Conservation (phyloP, 225 moss, liverwort and hornwort species). For the Bryum argenteum region DNA sequence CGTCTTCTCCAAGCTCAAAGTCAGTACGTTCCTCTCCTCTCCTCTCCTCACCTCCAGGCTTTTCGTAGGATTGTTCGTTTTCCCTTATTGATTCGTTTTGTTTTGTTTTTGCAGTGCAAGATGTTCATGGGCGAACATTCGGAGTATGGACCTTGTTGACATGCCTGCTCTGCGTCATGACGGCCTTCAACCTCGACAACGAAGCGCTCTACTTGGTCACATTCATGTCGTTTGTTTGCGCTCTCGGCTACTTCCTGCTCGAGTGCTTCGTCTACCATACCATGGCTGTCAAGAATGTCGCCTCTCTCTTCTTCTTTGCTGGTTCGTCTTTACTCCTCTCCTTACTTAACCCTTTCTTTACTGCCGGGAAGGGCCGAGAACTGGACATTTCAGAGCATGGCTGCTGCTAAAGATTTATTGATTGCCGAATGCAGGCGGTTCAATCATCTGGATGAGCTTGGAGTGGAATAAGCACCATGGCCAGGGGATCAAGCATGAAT, state of each 20-base stretch:
- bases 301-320: slow-evolving; percentile 68
- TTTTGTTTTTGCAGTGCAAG: slow-evolving; percentile 58
- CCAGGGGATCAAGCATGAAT: slow-evolving; percentile 22
- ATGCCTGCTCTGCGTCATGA: slow-evolving; percentile 78
- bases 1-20: slow-evolving; percentile 78
- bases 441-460: slow-evolving; percentile 85
- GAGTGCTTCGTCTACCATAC: slow-evolving; percentile 78
- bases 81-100: background rate
- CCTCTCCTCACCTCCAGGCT: background rate
- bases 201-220: slow-evolving; percentile 71
- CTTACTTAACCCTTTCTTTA: background rate
- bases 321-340: slow-evolving; percentile 34
- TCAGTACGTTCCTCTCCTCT: slow-evolving; percentile 43
- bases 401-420: slow-evolving; percentile 14
- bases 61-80: too few species aligned
- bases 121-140: slow-evolving; percentile 94
- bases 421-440: slow-evolving; percentile 55
- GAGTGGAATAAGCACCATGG: slow-evolving; percentile 65
- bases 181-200: slow-evolving; percentile 69
- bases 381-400: background rate
- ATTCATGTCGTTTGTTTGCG: slow-evolving; percentile 79
- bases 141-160: slow-evolving; percentile 94
- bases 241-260: slow-evolving; percentile 69
- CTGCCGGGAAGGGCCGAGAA: too few species aligned
- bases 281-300: slow-evolving; percentile 67